phyloP scores from a whole-genome alignment of 148 eudicot genomes.

The Oxyria digyna region DNA sequence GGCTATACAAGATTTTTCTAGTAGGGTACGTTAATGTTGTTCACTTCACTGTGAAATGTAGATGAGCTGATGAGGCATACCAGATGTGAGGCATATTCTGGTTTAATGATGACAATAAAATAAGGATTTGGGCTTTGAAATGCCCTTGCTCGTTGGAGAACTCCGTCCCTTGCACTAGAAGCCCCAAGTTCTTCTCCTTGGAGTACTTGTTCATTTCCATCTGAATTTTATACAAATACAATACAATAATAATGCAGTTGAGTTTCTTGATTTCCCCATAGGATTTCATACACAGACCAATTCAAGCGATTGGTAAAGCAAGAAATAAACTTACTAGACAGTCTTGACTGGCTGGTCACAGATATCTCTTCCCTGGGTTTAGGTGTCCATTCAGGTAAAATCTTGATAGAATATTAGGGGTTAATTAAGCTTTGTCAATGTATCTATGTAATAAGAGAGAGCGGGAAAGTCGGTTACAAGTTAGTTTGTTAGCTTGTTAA shows the following conservation, averaged over 20 bases:
- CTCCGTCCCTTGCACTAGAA: background rate
- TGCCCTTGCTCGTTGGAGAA: background rate
- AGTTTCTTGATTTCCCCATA: too few relatives aligned
- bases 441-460: too few relatives aligned
- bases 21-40: background rate
- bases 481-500: too few relatives aligned
- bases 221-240: too few relatives aligned
- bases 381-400: background rate
- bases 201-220: background rate
- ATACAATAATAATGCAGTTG: background rate
- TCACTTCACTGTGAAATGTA: background rate
- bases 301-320: background rate
- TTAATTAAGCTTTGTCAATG: too few relatives aligned
- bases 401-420: too few relatives aligned
- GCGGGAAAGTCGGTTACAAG: too few relatives aligned
- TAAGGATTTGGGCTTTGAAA: background rate
- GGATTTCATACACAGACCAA: background rate
- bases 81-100: background rate
- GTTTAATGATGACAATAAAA: background rate
- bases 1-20: too few relatives aligned
- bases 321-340: background rate
- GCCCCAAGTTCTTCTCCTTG: background rate
- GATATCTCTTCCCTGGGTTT: background rate
- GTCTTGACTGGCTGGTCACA: too few relatives aligned
- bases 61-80: background rate